Evolutionary conservation across 2,329 filamentous ascomycete species (phyloP).

Genomic region (Ilyonectria mors-panacis): DNA sequence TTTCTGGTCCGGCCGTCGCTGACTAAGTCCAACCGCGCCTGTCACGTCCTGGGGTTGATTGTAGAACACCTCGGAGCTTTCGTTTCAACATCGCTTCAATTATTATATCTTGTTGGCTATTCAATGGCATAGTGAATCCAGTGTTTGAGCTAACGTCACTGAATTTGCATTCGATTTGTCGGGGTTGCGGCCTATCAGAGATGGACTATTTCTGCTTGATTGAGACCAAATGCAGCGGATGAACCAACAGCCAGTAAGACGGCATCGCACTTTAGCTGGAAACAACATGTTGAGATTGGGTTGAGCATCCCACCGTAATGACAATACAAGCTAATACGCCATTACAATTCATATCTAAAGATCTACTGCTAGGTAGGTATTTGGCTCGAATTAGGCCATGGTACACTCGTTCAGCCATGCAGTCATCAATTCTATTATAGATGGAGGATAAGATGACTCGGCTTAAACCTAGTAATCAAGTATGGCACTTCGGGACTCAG

Average conservation of each 20-base stretch:
- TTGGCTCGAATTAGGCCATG: too few relatives aligned
- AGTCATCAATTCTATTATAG: background rate
- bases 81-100: background rate
- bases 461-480: background rate
- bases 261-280: background rate
- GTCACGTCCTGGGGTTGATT: background rate
- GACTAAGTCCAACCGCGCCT: constrained; percentile 13
- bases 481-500: background rate
- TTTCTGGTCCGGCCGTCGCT: constrained; percentile 10
- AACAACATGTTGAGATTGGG: background rate
- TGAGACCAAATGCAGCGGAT: background rate
- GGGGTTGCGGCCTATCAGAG: background rate
- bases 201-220: background rate
- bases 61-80: background rate
- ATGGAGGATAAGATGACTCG: background rate
- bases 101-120: background rate
- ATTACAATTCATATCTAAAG: too few relatives aligned
- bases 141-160: background rate
- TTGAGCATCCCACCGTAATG: background rate
- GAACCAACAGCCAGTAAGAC: background rate
- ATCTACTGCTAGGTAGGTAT: background rate
- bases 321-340: background rate
- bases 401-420: too few relatives aligned
- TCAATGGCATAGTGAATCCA: background rate
- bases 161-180: background rate